Percentiles rank a stretch among this genome's conserved stretches.
Evolutionary conservation across 345 rosid species (phyloP).

Genomic region (Citrus sp.): DNA sequence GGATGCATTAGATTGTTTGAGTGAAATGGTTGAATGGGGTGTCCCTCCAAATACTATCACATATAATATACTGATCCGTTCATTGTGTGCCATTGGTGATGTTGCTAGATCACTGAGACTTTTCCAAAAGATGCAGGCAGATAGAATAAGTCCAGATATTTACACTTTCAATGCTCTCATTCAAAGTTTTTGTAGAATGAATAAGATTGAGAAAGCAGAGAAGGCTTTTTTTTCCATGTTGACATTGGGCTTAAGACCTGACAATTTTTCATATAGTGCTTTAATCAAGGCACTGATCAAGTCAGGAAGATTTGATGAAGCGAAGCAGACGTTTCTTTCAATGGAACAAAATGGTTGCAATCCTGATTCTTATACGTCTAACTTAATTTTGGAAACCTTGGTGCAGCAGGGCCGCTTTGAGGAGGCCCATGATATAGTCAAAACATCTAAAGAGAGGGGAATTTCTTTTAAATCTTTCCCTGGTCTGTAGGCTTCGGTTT

Average conservation of each 20-base stretch:
- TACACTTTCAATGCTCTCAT: conserved; percentile 65
- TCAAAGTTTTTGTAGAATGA: conserved; percentile 56
- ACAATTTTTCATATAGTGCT: conserved; percentile 51
- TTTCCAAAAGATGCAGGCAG: conserved; percentile 54
- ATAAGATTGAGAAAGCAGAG: conserved; percentile 55
- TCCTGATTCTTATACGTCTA: conserved; percentile 55
- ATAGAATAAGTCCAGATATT: conserved; percentile 56
- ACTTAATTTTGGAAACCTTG: conserved; percentile 36
- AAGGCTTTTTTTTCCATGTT: conserved; percentile 49
- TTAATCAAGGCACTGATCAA: conserved; percentile 53
- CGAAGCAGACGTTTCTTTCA: conserved; percentile 46
- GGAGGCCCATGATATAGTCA: conserved; percentile 29
- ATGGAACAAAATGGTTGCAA: conserved; percentile 61
- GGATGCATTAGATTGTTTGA: conserved; percentile 81
- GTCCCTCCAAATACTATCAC: conserved; percentile 66
- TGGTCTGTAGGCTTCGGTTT: conserved; percentile 2
- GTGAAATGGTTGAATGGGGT: conserved; percentile 85
- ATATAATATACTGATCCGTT: conserved; percentile 63
- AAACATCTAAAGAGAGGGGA: conserved; percentile 20
- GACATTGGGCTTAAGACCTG: conserved; percentile 58
- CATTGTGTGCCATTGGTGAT: conserved; percentile 54
- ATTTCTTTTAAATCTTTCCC: conserved; percentile 19
- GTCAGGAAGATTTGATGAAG: conserved; percentile 54
- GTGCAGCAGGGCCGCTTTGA: conserved; percentile 20
- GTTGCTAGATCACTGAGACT: conserved; percentile 47